These are phyloP conservation scores for Arachnopeziza araneosa DNA, from an alignment of 2,329 filamentous ascomycete species.

Conservation along the genomic window DNA sequence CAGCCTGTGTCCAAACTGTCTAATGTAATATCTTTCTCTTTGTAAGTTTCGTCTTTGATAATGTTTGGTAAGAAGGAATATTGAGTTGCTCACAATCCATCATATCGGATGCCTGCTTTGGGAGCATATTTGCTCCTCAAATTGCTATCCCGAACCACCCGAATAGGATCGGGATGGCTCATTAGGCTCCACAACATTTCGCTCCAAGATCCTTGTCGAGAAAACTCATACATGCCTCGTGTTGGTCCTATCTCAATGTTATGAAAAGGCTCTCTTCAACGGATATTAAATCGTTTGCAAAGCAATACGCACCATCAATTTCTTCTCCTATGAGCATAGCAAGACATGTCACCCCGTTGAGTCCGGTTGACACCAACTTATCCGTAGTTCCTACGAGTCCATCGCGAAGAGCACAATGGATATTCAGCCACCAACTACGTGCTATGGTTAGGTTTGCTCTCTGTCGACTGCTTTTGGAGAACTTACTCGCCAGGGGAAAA, in stretches of 20 bases:
- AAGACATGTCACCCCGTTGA: constrained; percentile 44
- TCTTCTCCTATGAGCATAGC: constrained; percentile 42
- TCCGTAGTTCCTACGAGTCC: constrained; percentile 45
- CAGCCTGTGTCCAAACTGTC: constrained; percentile 41
- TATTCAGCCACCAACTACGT: constrained; percentile 52
- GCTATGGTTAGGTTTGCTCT: constrained; percentile 15
- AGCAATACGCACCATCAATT: constrained; percentile 31
- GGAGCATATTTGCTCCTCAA: constrained; percentile 49
- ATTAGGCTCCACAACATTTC: constrained; percentile 47
- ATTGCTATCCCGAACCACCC: constrained; percentile 46
- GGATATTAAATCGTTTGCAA: neutral
- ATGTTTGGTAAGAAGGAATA: neutral
- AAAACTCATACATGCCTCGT: constrained; percentile 33
- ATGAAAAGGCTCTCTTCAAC: constrained; percentile 12
- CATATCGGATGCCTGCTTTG: constrained; percentile 48
- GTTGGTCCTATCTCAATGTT: neutral
- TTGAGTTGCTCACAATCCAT: constrained; percentile 45
- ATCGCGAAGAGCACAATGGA: constrained; percentile 50
- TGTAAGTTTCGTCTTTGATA: neutral
- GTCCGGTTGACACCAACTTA: constrained; percentile 42
- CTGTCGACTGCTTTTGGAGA: neutral
- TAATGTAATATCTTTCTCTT: constrained; percentile 42
- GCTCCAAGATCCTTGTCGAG: constrained; percentile 36
- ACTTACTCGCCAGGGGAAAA: constrained; percentile 47
- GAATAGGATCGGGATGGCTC: constrained; percentile 41